These are phyloP conservation scores for Smithsoniella earleae DNA, from an alignment of 163 green algal genomes.

Conservation along the genomic window DNA sequence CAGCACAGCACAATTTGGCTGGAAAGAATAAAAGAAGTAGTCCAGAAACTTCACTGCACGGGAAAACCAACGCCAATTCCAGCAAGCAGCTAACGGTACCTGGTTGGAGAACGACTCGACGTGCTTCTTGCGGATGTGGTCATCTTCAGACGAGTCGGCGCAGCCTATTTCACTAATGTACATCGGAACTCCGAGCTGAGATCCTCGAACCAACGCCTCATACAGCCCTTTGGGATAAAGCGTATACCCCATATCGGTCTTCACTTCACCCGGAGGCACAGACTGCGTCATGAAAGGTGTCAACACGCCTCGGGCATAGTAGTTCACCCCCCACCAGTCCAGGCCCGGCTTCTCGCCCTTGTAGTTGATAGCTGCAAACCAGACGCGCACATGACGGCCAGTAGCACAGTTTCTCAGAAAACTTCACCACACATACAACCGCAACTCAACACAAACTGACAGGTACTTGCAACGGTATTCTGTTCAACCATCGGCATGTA, in stretches of 20 bases:
- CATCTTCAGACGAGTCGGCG: conserved; percentile 49
- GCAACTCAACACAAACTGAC: too few species aligned
- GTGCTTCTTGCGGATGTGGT: conserved; percentile 42
- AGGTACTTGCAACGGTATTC: too few species aligned
- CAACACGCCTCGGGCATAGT: conserved; percentile 55
- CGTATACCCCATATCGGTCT: conserved; percentile 80
- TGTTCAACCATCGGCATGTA: too few species aligned
- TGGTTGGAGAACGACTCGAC: conserved; percentile 50
- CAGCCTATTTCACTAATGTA: conserved; percentile 81
- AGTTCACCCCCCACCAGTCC: conserved; percentile 73
- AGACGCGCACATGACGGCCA: neutral
- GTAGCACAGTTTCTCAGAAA: too few species aligned
- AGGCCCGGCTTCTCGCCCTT: conserved; percentile 40
- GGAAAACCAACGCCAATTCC: neutral
- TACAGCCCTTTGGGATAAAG: conserved; percentile 55
- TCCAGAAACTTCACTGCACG: neutral
- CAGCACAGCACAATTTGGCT: neutral
- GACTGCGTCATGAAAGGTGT: conserved; percentile 42
- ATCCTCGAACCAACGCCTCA: conserved; percentile 48
- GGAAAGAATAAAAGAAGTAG: neutral
- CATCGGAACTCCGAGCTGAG: conserved; percentile 51
- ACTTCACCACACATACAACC: too few species aligned
- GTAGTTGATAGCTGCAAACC: conserved; percentile 35
- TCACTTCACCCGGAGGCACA: conserved; percentile 51
- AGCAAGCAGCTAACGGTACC: conserved; percentile 29